Percentiles rank a stretch among this genome's conserved stretches.
phyloP scores from a whole-genome alignment of 148 eudicot species.

The Polygonum maritimum region DNA sequence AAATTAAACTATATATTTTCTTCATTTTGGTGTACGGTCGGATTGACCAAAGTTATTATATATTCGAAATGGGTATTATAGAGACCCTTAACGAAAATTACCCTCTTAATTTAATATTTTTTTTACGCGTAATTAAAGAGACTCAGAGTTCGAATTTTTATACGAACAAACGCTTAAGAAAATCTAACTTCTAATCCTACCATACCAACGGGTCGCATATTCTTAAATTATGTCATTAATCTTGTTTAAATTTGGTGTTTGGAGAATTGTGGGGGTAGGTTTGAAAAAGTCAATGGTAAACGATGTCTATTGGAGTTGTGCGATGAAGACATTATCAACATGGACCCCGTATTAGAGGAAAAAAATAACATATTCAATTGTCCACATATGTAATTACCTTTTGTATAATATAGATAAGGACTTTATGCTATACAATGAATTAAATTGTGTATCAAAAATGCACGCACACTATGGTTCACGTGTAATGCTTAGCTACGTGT shows the following conservation, averaged over 20 bases:
- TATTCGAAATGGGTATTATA: too few species aligned
- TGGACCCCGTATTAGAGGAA: background rate
- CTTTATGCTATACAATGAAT: background rate
- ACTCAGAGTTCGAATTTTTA: too few species aligned
- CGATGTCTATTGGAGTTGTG: background rate
- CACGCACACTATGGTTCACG: slow-evolving; percentile 1
- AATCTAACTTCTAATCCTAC: too few species aligned
- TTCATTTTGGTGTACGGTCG: too few species aligned
- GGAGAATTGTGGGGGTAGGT: background rate
- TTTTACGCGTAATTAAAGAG: too few species aligned
- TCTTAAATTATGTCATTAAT: background rate
- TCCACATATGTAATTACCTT: background rate
- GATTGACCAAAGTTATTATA: too few species aligned
- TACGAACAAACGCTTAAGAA: too few species aligned
- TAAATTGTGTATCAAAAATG: background rate
- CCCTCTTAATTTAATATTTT: too few species aligned
- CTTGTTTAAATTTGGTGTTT: background rate
- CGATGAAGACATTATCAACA: background rate
- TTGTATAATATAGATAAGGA: slow-evolving; percentile 3
- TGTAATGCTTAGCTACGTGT: slow-evolving; percentile 1
- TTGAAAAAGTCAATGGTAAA: slow-evolving; percentile 5
- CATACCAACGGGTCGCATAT: too few species aligned
- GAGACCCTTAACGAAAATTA: too few species aligned
- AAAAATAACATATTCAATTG: background rate
- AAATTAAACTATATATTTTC: background rate